phyloP scores from a whole-genome alignment of 2,329 filamentous ascomycete species.

The Xylariales sp. region DNA sequence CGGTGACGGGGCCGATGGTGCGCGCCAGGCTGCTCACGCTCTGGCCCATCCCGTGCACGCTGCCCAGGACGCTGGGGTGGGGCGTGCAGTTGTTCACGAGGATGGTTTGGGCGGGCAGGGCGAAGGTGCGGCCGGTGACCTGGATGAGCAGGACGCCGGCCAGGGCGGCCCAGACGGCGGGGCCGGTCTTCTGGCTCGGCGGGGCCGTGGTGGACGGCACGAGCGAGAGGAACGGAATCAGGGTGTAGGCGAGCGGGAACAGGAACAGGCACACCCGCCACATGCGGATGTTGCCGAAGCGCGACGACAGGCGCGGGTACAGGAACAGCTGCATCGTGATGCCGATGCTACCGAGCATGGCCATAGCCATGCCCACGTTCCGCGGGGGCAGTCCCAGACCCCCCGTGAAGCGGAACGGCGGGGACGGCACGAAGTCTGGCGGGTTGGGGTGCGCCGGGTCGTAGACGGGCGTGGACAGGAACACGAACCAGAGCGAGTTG shows the following conservation, averaged over 20 bases:
- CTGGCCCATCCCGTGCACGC: constrained; percentile 49
- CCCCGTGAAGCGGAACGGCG: constrained; percentile 64
- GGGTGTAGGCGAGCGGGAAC: constrained; percentile 66
- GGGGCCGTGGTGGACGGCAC: constrained; percentile 47
- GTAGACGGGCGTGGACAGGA: constrained; percentile 67
- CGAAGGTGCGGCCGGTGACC: constrained; percentile 64
- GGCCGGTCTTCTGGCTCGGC: constrained; percentile 48
- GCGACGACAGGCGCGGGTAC: constrained; percentile 63
- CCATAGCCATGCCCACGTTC: constrained; percentile 72
- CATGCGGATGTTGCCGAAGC: constrained; percentile 63
- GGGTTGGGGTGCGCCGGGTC: constrained; percentile 30
- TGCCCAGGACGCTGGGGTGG: constrained; percentile 42
- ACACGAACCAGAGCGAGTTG: constrained; percentile 71
- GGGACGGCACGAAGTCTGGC: constrained; percentile 25
- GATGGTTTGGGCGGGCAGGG: constrained; percentile 40
- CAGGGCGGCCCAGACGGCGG: constrained; percentile 61
- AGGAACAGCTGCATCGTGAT: constrained; percentile 67
- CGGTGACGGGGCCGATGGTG: constrained; percentile 56
- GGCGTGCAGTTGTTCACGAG: constrained; percentile 44
- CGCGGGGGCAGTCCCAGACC: constrained; percentile 70
- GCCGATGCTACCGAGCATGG: constrained; percentile 72
- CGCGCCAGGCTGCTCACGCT: constrained; percentile 54
- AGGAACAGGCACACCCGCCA: constrained; percentile 66
- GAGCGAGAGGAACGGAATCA: constrained; percentile 67
- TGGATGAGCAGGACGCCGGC: constrained; percentile 58